Evolutionary conservation across 768 basidiomycete genomes (phyloP).

Genomic region (Collybia sp.): DNA sequence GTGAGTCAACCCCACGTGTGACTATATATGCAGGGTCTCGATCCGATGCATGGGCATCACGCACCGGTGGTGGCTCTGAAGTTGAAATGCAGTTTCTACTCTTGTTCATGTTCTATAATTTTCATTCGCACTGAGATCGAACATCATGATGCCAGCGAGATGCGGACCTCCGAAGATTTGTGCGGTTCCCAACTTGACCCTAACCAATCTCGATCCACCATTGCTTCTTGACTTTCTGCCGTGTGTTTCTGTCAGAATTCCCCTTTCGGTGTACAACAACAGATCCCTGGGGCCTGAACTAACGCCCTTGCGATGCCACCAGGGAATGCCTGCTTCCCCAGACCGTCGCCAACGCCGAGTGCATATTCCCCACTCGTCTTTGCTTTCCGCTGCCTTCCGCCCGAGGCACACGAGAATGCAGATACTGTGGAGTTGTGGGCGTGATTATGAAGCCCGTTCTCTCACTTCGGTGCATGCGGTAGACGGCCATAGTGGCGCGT

Average conservation of each 20-base stretch:
- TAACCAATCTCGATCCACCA: slow-evolving; percentile 40
- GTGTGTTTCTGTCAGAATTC: neutral
- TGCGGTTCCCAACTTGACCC: too few species aligned
- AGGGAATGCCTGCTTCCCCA: too few species aligned
- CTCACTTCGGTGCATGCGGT: slow-evolving; percentile 82
- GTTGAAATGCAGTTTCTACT: too few species aligned
- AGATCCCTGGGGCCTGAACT: slow-evolving; percentile 60
- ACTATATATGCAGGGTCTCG: too few species aligned
- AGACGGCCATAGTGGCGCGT: slow-evolving; percentile 92
- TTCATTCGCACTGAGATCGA: too few species aligned
- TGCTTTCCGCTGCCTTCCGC: slow-evolving; percentile 16
- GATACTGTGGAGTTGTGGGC: slow-evolving; percentile 3
- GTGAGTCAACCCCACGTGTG: too few species aligned
- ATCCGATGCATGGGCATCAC: too few species aligned
- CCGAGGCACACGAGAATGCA: too few species aligned
- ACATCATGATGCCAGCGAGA: too few species aligned
- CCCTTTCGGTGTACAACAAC: slow-evolving; percentile 36
- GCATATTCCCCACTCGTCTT: slow-evolving; percentile 10
- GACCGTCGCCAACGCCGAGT: slow-evolving; percentile 1
- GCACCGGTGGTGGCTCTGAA: too few species aligned
- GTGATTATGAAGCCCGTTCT: slow-evolving; percentile 39
- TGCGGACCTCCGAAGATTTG: too few species aligned
- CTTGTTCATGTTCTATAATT: too few species aligned
- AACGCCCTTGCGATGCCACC: slow-evolving; percentile 59
- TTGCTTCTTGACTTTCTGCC: slow-evolving; percentile 19